These are phyloP conservation scores for Alectoria sarmentosa DNA, from an alignment of 495 filamentous ascomycete genomes.

Conservation along the genomic window DNA sequence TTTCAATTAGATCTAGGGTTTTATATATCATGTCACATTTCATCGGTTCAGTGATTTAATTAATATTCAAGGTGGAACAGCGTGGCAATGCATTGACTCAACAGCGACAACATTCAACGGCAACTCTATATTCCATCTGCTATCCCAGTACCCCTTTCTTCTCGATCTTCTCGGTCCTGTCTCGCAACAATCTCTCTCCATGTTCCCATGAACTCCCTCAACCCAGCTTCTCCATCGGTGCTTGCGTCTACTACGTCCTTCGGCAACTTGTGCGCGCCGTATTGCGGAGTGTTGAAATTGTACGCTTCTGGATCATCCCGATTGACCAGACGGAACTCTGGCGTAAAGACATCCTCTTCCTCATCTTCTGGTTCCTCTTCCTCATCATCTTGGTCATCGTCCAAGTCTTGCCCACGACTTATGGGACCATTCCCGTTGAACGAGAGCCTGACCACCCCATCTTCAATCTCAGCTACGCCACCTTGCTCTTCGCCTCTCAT, in stretches of 20 bases:
- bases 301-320: constrained; percentile 82
- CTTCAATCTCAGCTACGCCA: constrained; percentile 26
- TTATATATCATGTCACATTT: neutral
- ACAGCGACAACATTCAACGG: neutral
- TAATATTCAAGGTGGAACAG: neutral
- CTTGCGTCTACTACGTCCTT: constrained; percentile 92
- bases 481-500: constrained; percentile 44
- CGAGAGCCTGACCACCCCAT: constrained; percentile 38
- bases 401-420: neutral
- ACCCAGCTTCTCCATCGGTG: constrained; percentile 54
- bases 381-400: constrained; percentile 23
- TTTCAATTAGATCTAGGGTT: too few species aligned
- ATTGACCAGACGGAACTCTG: constrained; percentile 76
- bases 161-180: constrained; percentile 45
- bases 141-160: constrained; percentile 24
- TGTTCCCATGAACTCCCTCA: constrained; percentile 78
- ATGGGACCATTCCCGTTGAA: constrained; percentile 29
- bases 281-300: constrained; percentile 75
- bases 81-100: neutral
- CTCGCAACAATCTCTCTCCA: constrained; percentile 75
- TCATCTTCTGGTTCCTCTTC: constrained; percentile 47
- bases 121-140: neutral
- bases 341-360: constrained; percentile 51
- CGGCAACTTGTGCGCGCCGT: constrained; percentile 92
- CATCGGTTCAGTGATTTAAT: neutral